Percentiles rank a stretch among this genome's conserved stretches.
Conservation (phyloP, 2,329 filamentous ascomycete genomes). For the Ophioceras dolichostomum region DNA sequence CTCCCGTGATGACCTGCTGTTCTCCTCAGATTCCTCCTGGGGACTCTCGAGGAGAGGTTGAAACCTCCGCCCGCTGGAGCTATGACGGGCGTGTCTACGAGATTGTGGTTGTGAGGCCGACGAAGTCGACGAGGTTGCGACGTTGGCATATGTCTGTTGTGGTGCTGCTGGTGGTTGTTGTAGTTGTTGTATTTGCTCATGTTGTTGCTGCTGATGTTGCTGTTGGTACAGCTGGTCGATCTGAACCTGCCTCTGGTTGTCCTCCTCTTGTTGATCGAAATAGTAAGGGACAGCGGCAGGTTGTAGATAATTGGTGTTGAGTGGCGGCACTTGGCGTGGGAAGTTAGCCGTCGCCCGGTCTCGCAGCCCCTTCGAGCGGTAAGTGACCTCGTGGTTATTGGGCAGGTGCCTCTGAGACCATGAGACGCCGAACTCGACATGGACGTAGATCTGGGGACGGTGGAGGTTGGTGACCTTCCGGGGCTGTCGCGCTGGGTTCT, state of each 20-base stretch:
- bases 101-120: neutral
- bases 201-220: conserved; percentile 5
- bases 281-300: conserved; percentile 11
- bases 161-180: conserved; percentile 4
- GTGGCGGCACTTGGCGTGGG: conserved; percentile 30
- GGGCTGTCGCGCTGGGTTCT: conserved; percentile 12
- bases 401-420: conserved; percentile 30
- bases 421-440: conserved; percentile 39
- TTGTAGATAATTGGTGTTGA: conserved; percentile 30
- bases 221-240: conserved; percentile 7
- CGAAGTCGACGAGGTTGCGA: neutral
- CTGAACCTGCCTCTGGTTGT: conserved; percentile 7
- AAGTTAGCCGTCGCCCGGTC: conserved; percentile 27
- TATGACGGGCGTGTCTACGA: neutral
- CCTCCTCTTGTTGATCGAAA: conserved; percentile 6
- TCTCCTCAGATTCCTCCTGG: conserved; percentile 6
- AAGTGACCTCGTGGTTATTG: conserved; percentile 31
- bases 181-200: conserved; percentile 6
- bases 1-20: conserved; percentile 12
- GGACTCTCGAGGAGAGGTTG: conserved; percentile 6
- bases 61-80: neutral
- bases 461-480: conserved; percentile 14
- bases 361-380: conserved; percentile 31
- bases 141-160: neutral
- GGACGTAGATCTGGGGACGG: conserved; percentile 33